Evolutionary conservation across 2,329 filamentous ascomycete species (phyloP).

Genomic region (Pestalotiopsis sp.): DNA sequence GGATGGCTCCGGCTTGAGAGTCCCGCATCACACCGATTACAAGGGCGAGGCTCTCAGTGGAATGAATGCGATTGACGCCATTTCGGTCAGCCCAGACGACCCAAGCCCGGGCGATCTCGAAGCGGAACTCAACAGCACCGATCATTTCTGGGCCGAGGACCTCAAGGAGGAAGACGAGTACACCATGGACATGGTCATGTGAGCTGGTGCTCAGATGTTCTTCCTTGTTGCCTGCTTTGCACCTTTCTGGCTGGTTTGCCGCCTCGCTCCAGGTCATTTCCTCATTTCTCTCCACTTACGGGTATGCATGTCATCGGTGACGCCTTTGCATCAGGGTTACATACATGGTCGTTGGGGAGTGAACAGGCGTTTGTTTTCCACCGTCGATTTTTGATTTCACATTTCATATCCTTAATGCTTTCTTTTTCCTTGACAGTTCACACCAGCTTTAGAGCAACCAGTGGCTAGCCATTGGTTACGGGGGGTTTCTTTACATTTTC

Average conservation of each 20-base stretch:
- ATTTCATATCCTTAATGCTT: conserved; percentile 19
- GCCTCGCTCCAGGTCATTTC: conserved; percentile 22
- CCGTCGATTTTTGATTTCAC: conserved; percentile 6
- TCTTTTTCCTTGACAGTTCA: conserved; percentile 24
- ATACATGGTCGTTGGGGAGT: conserved; percentile 18
- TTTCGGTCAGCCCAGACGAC: conserved; percentile 56
- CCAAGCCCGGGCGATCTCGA: conserved; percentile 38
- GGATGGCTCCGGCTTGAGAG: conserved; percentile 81
- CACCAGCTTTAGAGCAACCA: neutral
- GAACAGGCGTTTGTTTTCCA: conserved; percentile 15
- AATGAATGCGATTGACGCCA: conserved; percentile 39
- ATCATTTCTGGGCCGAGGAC: conserved; percentile 69
- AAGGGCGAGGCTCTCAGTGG: conserved; percentile 75
- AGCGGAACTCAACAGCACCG: conserved; percentile 52
- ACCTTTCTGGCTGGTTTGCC: conserved; percentile 5
- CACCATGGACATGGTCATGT: conserved; percentile 70
- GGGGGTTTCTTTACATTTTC: conserved; percentile 21
- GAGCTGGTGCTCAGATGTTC: neutral
- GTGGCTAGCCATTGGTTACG: conserved; percentile 21
- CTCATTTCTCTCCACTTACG: neutral
- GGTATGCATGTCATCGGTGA: conserved; percentile 11
- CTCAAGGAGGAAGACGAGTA: conserved; percentile 97
- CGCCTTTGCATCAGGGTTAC: conserved; percentile 19
- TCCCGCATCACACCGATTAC: conserved; percentile 91
- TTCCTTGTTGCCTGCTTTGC: conserved; percentile 17